A percentile compares a stretch with the other conserved stretches of the same genome.
These are phyloP conservation scores for Lactarius hatsudake DNA, from an alignment of 768 basidiomycete genomes.

Conservation along the genomic window DNA sequence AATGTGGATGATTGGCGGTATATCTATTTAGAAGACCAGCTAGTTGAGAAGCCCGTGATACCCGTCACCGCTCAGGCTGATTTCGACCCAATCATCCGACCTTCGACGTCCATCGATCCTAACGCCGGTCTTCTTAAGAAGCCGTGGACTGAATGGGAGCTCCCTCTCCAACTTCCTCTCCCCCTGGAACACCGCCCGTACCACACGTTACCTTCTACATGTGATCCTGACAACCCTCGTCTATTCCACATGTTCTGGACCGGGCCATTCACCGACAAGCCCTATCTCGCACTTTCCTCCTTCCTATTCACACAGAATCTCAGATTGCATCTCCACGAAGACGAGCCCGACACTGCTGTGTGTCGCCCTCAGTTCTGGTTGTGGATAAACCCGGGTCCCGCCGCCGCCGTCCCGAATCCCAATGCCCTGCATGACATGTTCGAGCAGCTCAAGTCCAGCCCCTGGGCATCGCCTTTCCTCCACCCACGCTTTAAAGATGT, in stretches of 20 bases:
- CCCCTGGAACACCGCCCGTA: constrained; percentile 55
- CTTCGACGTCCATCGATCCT: constrained; percentile 40
- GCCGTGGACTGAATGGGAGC: constrained; percentile 61
- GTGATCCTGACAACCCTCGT: constrained; percentile 82
- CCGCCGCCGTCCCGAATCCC: constrained; percentile 84
- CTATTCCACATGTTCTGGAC: constrained; percentile 99
- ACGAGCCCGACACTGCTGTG: constrained; percentile 46
- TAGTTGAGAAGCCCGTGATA: constrained; percentile 40
- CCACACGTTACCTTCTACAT: constrained; percentile 56
- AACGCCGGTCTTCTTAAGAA: constrained; percentile 57
- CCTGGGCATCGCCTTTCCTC: constrained; percentile 94
- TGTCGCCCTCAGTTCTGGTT: constrained; percentile 96
- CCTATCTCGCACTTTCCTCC: constrained; percentile 90
- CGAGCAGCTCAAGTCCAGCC: constrained; percentile 73
- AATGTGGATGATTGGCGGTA: constrained; percentile 85
- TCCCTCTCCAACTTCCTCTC: constrained; percentile 47
- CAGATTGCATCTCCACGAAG: constrained; percentile 64
- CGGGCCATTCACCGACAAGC: constrained; percentile 97
- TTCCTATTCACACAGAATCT: constrained; percentile 96
- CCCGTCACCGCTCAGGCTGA: constrained; percentile 32
- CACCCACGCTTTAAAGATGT: constrained; percentile 89
- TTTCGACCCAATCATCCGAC: constrained; percentile 29
- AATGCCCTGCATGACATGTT: constrained; percentile 81
- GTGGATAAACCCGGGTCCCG: constrained; percentile 99
- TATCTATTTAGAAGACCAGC: constrained; percentile 69